These are phyloP conservation scores for Teunomyces gatunensis DNA, from an alignment of 805 yeast species.

Conservation along the genomic window DNA sequence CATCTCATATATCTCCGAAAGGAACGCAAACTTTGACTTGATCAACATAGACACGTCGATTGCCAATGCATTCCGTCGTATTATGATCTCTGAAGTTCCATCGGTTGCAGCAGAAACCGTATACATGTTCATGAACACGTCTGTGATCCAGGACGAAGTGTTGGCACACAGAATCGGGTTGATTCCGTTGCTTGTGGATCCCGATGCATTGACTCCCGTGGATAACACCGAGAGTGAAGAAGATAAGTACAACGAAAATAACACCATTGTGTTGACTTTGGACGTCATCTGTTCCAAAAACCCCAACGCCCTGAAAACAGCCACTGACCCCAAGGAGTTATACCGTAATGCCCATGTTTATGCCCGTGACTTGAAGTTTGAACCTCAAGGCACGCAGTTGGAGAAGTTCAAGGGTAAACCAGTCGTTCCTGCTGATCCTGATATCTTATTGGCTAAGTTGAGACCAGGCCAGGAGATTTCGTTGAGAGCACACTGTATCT, in stretches of 20 bases:
- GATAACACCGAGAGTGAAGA: constrained; percentile 63
- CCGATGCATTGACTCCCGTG: constrained; percentile 84
- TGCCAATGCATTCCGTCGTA: constrained; percentile 94
- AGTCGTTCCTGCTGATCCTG: constrained; percentile 79
- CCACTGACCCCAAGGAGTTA: constrained; percentile 78
- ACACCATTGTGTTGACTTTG: constrained; percentile 81
- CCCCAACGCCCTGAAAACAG: constrained; percentile 74
- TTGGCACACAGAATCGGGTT: constrained; percentile 93
- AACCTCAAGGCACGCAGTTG: constrained; percentile 85
- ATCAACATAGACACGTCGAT: constrained; percentile 85
- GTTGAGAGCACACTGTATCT: constrained; percentile 81
- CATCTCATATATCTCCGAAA: constrained; percentile 61
- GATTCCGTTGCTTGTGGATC: constrained; percentile 86
- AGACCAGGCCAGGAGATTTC: constrained; percentile 97
- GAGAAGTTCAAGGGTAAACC: constrained; percentile 66
- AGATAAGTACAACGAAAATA: constrained; percentile 74
- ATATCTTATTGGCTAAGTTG: constrained; percentile 84
- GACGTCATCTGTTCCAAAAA: constrained; percentile 82
- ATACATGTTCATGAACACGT: constrained; percentile 88
- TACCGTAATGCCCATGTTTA: constrained; percentile 85
- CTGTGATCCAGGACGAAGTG: constrained; percentile 96
- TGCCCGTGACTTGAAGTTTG: constrained; percentile 84
- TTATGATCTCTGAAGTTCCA: constrained; percentile 96
- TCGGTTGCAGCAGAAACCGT: constrained; percentile 93
- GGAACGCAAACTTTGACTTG: constrained; percentile 83